Conservation (phyloP, 345 rosid genomes). For the Eucalyptus pauciflora region DNA sequence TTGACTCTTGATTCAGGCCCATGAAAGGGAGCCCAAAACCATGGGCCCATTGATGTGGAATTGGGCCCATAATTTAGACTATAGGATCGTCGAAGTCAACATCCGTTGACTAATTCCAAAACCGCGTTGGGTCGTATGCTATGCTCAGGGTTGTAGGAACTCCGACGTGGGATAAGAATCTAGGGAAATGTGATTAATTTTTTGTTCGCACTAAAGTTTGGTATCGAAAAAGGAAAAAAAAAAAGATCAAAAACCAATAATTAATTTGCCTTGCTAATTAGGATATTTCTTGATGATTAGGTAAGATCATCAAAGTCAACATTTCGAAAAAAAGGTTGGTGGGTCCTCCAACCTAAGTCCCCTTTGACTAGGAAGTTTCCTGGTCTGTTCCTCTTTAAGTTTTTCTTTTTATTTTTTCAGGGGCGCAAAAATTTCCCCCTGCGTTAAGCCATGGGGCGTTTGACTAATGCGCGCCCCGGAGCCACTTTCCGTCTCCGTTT, state of each 20-base stretch:
- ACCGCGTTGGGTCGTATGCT: not conserved
- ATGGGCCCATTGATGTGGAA: not conserved
- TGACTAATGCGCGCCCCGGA: not conserved
- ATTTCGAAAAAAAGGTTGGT: not conserved
- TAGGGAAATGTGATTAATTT: not conserved
- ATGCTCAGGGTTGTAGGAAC: not conserved
- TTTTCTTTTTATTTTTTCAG: not conserved
- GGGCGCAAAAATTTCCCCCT: not conserved
- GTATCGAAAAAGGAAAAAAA: not conserved
- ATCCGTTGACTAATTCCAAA: not conserved
- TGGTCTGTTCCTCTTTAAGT: not conserved
- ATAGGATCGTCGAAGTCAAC: not conserved
- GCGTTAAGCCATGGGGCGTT: not conserved
- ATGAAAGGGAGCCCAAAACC: not conserved
- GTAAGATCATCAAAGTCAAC: not conserved
- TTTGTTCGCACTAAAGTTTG: not conserved
- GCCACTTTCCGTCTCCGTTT: not conserved
- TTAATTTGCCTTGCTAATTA: not conserved
- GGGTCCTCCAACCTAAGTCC: not conserved
- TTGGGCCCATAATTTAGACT: not conserved
- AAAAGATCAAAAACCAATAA: not conserved
- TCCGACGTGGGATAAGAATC: not conserved
- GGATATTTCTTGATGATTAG: not conserved
- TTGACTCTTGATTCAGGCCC: not conserved
- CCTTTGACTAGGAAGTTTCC: not conserved